Conservation (phyloP, 2,329 filamentous ascomycete genomes). For the Trichoderma lentiforme region DNA sequence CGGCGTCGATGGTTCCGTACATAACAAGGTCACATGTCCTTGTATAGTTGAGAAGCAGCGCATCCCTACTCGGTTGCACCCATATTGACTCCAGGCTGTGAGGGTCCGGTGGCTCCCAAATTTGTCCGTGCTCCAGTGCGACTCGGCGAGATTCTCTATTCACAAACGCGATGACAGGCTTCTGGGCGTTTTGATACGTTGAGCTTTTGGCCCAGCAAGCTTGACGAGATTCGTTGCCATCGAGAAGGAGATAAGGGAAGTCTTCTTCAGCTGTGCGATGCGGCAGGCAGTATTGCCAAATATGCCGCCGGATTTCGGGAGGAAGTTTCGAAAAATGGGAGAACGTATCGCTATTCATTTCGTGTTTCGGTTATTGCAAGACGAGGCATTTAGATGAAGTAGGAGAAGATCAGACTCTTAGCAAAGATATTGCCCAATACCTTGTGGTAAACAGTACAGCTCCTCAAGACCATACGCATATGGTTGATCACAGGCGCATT, state of each 20-base stretch:
- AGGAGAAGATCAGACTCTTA: accelerated
- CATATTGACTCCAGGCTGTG: background rate
- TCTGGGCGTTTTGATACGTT: conserved; percentile 8
- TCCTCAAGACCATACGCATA: background rate
- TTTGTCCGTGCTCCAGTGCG: background rate
- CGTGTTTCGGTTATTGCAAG: background rate
- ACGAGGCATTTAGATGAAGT: background rate
- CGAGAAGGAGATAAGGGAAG: background rate
- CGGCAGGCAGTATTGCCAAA: background rate
- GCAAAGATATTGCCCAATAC: background rate
- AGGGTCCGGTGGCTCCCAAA: background rate
- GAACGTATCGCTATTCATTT: background rate
- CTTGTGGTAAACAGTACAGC: background rate
- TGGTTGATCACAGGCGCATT: background rate
- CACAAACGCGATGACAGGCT: background rate
- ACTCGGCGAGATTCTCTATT: background rate
- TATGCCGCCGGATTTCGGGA: background rate
- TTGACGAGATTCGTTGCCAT: conserved; percentile 13
- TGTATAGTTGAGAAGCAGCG: background rate
- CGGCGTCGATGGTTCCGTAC: background rate
- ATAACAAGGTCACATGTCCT: background rate
- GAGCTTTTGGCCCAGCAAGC: background rate
- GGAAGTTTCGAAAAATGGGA: background rate
- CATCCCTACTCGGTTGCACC: background rate
- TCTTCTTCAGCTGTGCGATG: conserved; percentile 5